A percentile compares a stretch with the other conserved stretches of the same genome.
phyloP scores from a whole-genome alignment of 768 basidiomycete genomes.

The Myochromella boudieri region DNA sequence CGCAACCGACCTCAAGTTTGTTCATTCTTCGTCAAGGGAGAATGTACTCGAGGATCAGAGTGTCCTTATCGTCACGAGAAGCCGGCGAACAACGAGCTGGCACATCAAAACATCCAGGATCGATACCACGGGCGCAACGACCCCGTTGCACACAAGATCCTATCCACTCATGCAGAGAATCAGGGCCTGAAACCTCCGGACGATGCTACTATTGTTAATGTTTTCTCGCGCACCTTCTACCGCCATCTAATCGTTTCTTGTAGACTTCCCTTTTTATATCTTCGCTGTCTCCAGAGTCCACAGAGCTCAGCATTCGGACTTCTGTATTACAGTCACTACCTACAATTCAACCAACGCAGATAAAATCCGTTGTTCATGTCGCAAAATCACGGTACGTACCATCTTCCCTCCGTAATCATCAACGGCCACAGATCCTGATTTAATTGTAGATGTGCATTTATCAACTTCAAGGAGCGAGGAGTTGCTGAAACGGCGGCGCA shows the following conservation, averaged over 20 bases:
- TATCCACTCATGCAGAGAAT: slow-evolving; percentile 73
- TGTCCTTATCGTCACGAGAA: slow-evolving; percentile 97
- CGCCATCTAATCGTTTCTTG: not conserved
- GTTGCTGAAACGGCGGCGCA: slow-evolving; percentile 88
- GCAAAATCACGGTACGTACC: slow-evolving; percentile 67
- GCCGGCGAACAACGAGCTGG: slow-evolving; percentile 76
- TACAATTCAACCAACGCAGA: slow-evolving; percentile 55
- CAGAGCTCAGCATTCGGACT: slow-evolving; percentile 75
- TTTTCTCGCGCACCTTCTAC: slow-evolving; percentile 1
- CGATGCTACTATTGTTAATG: slow-evolving; percentile 78
- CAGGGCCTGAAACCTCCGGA: slow-evolving; percentile 90
- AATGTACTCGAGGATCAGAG: slow-evolving; percentile 87
- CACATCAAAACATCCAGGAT: slow-evolving; percentile 93
- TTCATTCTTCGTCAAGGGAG: slow-evolving; percentile 94
- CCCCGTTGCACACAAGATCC: slow-evolving; percentile 90
- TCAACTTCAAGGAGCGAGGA: slow-evolving; percentile 84
- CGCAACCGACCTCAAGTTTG: slow-evolving; percentile 93
- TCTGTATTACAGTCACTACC: slow-evolving; percentile 69
- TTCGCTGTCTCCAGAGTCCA: slow-evolving; percentile 65
- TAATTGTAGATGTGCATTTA: slow-evolving; percentile 78
- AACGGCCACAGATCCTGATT: not conserved
- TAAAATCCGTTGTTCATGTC: slow-evolving; percentile 86
- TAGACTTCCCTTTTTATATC: slow-evolving; percentile 89
- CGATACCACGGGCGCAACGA: slow-evolving; percentile 92
- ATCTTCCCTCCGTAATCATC: not conserved